A percentile compares a stretch with the other conserved stretches of the same genome.
phyloP scores from a whole-genome alignment of 2,329 filamentous ascomycete species.

The Aspergillus amoenus region DNA sequence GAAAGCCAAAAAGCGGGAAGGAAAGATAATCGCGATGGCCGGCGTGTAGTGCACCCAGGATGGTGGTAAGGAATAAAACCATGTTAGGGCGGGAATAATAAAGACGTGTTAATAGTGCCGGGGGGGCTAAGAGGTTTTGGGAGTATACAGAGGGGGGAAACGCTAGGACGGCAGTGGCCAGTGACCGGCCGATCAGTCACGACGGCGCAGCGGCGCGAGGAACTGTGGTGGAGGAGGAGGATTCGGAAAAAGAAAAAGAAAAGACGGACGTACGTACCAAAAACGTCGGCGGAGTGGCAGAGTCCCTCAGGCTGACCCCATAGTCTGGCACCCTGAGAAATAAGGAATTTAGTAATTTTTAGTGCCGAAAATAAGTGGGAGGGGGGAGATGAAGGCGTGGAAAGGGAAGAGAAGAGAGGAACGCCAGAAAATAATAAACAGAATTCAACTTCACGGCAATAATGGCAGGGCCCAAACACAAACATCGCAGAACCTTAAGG shows the following conservation, averaged over 20 bases:
- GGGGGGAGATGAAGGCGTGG: not conserved
- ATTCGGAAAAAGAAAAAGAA: not conserved
- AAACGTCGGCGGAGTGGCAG: too few relatives aligned
- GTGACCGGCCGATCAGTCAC: too few relatives aligned
- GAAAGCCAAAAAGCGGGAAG: conserved; percentile 3
- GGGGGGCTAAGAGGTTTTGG: not conserved
- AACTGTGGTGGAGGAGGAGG: not conserved
- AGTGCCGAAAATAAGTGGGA: conserved; percentile 4
- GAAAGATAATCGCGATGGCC: conserved; percentile 1
- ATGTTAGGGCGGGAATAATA: conserved; percentile 3
- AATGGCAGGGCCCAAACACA: not conserved
- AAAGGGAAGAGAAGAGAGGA: not conserved
- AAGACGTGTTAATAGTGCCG: conserved; percentile 5
- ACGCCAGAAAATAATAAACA: not conserved
- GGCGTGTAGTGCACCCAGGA: conserved; percentile 7
- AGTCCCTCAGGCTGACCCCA: not conserved
- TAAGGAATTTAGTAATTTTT: not conserved
- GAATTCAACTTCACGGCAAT: not conserved
- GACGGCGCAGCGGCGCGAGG: too few relatives aligned
- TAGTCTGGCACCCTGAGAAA: not conserved
- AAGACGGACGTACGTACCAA: not conserved
- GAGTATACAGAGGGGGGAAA: conserved; percentile 2
- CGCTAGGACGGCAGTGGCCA: too few relatives aligned
- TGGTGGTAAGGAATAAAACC: conserved; percentile 15
- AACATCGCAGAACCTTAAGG: not conserved